A percentile compares a stretch with the other conserved stretches of the same genome.
Conservation (phyloP, 345 rosid genomes). For the Sonneratia alba region DNA sequence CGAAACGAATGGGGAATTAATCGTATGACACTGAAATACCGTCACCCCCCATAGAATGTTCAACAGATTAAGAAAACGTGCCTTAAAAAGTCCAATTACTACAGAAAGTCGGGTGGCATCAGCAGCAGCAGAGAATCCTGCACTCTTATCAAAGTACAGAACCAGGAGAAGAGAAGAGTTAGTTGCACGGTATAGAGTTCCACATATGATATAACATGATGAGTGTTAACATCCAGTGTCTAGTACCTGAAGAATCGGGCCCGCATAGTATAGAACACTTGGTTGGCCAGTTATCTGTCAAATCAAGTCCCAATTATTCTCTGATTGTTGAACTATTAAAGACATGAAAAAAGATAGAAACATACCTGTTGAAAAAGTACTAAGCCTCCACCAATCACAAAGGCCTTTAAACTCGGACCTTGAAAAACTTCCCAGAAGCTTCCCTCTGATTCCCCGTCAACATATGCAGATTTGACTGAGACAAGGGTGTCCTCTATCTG, state of each 20-base stretch:
- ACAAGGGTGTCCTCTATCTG: constrained; percentile 61
- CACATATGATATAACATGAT: background rate
- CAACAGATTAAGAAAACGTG: constrained; percentile 10
- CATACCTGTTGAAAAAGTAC: constrained; percentile 92
- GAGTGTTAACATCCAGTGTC: background rate
- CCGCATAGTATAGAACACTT: constrained; percentile 91
- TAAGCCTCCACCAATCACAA: constrained; percentile 85
- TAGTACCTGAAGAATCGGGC: constrained; percentile 87
- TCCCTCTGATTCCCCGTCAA: constrained; percentile 54
- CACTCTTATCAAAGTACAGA: constrained; percentile 33
- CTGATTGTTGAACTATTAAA: background rate
- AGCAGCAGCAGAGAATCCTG: constrained; percentile 96
- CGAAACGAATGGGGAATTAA: constrained; percentile 3
- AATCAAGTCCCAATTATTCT: background rate
- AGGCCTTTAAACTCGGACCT: constrained; percentile 86
- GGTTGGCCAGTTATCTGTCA: constrained; percentile 98
- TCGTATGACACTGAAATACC: background rate
- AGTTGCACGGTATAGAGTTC: constrained; percentile 2
- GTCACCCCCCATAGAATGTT: background rate
- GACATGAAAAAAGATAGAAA: background rate
- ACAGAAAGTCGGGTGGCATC: constrained; percentile 95
- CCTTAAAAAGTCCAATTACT: constrained; percentile 85
- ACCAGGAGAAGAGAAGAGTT: constrained; percentile 12
- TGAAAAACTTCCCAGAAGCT: constrained; percentile 77
- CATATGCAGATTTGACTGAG: constrained; percentile 57